These are phyloP conservation scores for Bacidia rubella DNA, from an alignment of 495 filamentous ascomycete genomes.

Conservation along the genomic window DNA sequence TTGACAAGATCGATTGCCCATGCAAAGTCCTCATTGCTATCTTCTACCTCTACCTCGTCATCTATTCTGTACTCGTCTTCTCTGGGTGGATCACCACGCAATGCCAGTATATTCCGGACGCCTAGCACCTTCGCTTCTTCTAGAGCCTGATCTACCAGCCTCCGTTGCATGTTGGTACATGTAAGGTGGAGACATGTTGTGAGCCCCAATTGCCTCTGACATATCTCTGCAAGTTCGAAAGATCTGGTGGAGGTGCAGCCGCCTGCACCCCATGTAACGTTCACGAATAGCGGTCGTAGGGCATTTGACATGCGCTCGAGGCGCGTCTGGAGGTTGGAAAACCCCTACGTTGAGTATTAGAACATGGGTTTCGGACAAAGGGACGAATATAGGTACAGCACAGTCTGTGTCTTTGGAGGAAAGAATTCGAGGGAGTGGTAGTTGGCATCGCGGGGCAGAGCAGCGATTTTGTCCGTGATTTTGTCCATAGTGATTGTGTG, in stretches of 20 bases:
- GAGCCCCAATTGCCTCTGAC: constrained; percentile 76
- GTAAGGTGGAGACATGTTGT: constrained; percentile 95
- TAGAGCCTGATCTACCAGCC: constrained; percentile 72
- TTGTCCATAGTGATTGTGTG: constrained; percentile 51
- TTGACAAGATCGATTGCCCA: constrained; percentile 84
- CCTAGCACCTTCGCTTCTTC: constrained; percentile 88
- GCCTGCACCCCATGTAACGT: constrained; percentile 95
- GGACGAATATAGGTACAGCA: constrained; percentile 17
- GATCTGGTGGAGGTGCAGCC: constrained; percentile 82
- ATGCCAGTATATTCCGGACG: constrained; percentile 83
- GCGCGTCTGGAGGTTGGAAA: constrained; percentile 80
- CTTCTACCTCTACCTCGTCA: constrained; percentile 28
- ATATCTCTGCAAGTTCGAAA: constrained; percentile 88
- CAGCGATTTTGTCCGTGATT: constrained; percentile 93
- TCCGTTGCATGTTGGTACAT: constrained; percentile 92
- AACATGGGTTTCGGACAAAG: constrained; percentile 14
- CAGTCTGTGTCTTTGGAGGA: constrained; percentile 90
- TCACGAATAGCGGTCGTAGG: constrained; percentile 84
- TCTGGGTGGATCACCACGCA: constrained; percentile 86
- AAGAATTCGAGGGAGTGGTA: constrained; percentile 99
- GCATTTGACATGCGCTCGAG: constrained; percentile 90
- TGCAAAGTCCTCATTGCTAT: constrained; percentile 66
- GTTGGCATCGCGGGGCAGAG: constrained; percentile 61
- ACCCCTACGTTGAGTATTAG: constrained; percentile 41
- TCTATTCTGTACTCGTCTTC: constrained; percentile 73